phyloP scores from a whole-genome alignment of 768 basidiomycete species.

The Rickenella mellea region DNA sequence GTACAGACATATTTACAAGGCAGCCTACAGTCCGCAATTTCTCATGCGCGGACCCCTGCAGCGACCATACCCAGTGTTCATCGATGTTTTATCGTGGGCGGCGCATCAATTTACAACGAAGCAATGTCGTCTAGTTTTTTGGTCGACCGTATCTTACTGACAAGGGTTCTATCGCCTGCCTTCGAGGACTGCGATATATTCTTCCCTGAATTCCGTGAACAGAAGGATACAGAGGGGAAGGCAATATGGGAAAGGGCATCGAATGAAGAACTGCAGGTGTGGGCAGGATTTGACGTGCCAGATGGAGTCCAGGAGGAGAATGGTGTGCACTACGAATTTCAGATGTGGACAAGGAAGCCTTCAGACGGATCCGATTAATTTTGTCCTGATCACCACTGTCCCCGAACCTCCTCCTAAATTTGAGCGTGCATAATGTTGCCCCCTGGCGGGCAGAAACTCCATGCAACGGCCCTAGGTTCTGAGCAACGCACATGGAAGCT shows the following conservation, averaged over 20 bases:
- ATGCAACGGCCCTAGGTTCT: no score
- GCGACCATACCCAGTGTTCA: constrained; percentile 31
- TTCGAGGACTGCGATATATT: constrained; percentile 83
- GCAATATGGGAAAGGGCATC: constrained; percentile 47
- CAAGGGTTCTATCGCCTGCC: constrained; percentile 64
- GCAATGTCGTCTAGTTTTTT: constrained; percentile 37
- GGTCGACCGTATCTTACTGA: constrained; percentile 81
- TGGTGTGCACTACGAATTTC: constrained; percentile 79
- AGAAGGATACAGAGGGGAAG: constrained; percentile 9
- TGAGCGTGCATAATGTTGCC: no score
- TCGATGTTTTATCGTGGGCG: constrained; percentile 82
- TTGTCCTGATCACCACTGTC: no score
- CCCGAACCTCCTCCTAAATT: no score
- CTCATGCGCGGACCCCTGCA: no score
- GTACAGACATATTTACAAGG: no score
- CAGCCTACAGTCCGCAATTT: no score
- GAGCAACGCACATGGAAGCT: neutral
- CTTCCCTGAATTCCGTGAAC: constrained; percentile 62
- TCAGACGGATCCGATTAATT: constrained; percentile 9
- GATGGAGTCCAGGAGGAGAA: constrained; percentile 74
- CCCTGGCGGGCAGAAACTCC: no score
- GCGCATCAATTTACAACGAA: constrained; percentile 75
- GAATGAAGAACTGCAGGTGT: constrained; percentile 57
- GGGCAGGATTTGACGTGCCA: constrained; percentile 76
- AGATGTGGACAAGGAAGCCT: constrained; percentile 77